Evolutionary conservation across 2,329 filamentous ascomycete species (phyloP), one percentile per base, ranked within the genome.

Genomic region (Pestalotiopsis sp.): DNA sequence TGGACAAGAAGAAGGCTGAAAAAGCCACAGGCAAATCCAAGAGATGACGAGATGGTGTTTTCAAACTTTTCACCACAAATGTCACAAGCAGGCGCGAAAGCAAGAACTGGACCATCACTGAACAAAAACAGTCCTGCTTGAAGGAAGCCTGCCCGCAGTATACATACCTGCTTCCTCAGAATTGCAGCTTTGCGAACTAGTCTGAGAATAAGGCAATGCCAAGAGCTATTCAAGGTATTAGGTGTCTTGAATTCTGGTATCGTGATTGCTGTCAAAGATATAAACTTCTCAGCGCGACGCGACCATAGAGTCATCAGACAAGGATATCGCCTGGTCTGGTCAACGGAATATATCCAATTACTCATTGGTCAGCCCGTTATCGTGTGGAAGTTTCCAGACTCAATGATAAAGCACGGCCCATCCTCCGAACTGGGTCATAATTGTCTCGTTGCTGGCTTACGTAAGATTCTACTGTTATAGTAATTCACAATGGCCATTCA

Each of bases 1-100:
- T 94, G 36, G 91, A 94, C 67, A 82, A 85, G 72, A 82, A 86
- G 71, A 88, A 87, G 76, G 85, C 84, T 1, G 80, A 82, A 23
- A 82, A 81, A 70, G 80, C 75, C 45, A 81, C 80, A 71, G 76
- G 74, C 23, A 81, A 77, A 70, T 70, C 73, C 2, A 78, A 76
- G 71, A 70, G 74, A 70, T 79, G 73, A 77, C 23, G 4, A 52
- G 7, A 17, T n/a, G 14, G 45, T 20, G 20, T 9, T 52, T 45
- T 17, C 13, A 13, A 3, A 20, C 7, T 52, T 14, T 45, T 52
- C 17, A 9, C 17, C 45, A n/a, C 6, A 52, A n/a, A 52, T 52
- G 20, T 20, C 45, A 23, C 17, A 20, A n/a, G 23, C 45, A 52
- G 6, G 45, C 14, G 7, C 17, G 14, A 36, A 9, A 36, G 31